Conservation (phyloP, 371 early-diverging fungal genomes). For the Actinomortierella ambigua region DNA sequence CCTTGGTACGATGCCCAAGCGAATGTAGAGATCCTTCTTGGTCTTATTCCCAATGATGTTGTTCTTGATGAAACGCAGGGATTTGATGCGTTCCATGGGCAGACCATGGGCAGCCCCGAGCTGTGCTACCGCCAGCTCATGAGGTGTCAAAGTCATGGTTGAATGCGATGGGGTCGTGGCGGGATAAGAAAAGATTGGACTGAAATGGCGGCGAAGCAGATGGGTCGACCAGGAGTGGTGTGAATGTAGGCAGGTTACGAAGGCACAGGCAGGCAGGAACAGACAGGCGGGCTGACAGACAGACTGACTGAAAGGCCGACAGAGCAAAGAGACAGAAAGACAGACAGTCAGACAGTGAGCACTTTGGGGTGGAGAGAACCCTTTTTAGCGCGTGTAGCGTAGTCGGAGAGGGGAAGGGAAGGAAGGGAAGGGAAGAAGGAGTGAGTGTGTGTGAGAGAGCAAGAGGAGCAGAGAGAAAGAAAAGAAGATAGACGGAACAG, state of each 20-base stretch:
- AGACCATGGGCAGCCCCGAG: conserved; percentile 48
- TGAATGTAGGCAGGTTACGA: too few relatives aligned
- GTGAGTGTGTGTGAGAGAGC: background rate
- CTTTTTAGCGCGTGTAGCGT: too few relatives aligned
- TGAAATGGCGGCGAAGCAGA: background rate
- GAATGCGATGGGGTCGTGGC: background rate
- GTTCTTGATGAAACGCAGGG: conserved; percentile 83
- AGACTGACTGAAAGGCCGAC: too few relatives aligned
- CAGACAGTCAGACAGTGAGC: too few relatives aligned
- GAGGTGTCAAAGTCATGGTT: conserved; percentile 62
- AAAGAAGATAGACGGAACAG: background rate
- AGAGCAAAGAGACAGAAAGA: too few relatives aligned
- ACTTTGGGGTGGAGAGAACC: too few relatives aligned
- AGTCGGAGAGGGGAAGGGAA: background rate
- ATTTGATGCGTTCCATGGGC: conserved; percentile 57
- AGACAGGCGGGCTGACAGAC: too few relatives aligned
- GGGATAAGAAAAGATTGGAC: background rate
- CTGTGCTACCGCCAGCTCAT: conserved; percentile 62
- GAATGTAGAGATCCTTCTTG: conserved; percentile 79
- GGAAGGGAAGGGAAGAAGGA: background rate
- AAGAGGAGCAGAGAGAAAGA: background rate
- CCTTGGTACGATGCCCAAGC: conserved; percentile 72
- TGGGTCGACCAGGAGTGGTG: too few relatives aligned
- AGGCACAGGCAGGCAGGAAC: too few relatives aligned
- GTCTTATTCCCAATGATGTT: conserved; percentile 86